phyloP scores from a whole-genome alignment of 495 filamentous ascomycete species.

The Trichoderma orchidacearum region DNA sequence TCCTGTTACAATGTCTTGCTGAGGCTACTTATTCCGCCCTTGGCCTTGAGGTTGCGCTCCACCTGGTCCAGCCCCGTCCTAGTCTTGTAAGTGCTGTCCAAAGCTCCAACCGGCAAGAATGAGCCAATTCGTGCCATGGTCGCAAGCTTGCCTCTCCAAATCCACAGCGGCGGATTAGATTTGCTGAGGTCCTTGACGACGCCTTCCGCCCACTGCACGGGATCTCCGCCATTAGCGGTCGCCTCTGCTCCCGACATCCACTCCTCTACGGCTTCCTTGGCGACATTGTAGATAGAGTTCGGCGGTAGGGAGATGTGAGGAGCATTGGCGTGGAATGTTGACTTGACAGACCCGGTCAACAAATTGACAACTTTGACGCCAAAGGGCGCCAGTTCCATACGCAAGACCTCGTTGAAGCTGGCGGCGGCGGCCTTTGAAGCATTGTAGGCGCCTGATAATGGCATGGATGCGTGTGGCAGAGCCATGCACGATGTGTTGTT shows the following conservation, averaged over 20 bases:
- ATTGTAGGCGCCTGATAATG: conserved; percentile 22
- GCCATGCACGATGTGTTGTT: conserved; percentile 17
- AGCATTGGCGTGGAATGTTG: conserved; percentile 3
- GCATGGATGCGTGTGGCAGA: background rate
- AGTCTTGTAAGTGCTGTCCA: conserved; percentile 17
- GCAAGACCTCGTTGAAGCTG: conserved; percentile 3
- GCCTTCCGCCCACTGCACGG: conserved; percentile 11
- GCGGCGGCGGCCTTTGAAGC: background rate
- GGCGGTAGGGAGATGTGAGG: conserved; percentile 4
- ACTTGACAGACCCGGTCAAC: conserved; percentile 7
- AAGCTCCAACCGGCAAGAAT: conserved; percentile 14
- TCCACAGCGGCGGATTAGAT: conserved; percentile 9
- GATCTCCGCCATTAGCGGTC: conserved; percentile 7
- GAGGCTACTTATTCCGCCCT: background rate
- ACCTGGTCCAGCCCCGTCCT: conserved; percentile 18
- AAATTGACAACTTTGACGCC: conserved; percentile 18
- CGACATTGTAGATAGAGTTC: conserved; percentile 7
- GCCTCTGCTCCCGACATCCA: conserved; percentile 12
- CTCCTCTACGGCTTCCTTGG: conserved; percentile 7
- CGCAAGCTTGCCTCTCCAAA: conserved; percentile 16
- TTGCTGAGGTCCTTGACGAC: conserved; percentile 12
- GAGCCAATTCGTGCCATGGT: conserved; percentile 8
- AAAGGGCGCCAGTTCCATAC: conserved; percentile 19
- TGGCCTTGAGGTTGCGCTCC: conserved; percentile 6
- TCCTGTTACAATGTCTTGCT: background rate